A percentile compares a stretch with the other conserved stretches of the same genome.
These are phyloP conservation scores for Phytophthora macrochlamydospora DNA, from an alignment of 352 stramenopile genomes.

Conservation along the genomic window DNA sequence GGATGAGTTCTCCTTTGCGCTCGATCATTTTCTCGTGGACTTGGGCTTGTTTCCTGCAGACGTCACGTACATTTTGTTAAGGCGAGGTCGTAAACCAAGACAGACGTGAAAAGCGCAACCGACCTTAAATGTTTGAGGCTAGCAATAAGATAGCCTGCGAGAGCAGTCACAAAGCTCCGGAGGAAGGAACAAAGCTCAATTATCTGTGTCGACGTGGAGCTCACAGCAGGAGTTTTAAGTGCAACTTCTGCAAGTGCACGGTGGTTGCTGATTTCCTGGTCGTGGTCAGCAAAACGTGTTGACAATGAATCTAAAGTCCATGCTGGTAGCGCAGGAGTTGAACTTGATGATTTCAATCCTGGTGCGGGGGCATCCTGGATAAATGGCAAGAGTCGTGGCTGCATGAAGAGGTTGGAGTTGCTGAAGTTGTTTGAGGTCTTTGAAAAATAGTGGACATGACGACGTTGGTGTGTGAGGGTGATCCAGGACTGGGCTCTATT, in stretches of 20 bases:
- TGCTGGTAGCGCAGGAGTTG: constrained; percentile 7
- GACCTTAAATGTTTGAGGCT: constrained; percentile 33
- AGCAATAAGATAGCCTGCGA: constrained; percentile 28
- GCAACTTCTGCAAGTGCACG: constrained; percentile 16
- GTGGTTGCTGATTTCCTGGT: constrained; percentile 15
- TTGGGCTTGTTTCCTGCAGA: constrained; percentile 41
- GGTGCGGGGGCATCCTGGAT: constrained; percentile 20
- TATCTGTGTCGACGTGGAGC: constrained; percentile 25
- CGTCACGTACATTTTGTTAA: not conserved
- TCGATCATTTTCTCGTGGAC: constrained; percentile 59
- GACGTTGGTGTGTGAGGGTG: constrained; percentile 24
- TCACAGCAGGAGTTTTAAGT: constrained; percentile 14
- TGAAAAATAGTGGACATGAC: constrained; percentile 35
- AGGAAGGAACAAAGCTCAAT: constrained; percentile 32
- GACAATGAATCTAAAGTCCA: not conserved
- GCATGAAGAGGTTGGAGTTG: not conserved
- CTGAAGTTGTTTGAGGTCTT: constrained; percentile 21
- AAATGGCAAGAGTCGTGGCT: constrained; percentile 26
- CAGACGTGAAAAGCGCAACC: not conserved
- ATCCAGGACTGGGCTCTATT: constrained; percentile 8
- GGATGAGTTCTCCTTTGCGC: constrained; percentile 61
- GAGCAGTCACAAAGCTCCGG: constrained; percentile 28
- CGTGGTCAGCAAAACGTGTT: constrained; percentile 8
- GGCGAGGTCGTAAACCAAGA: too few species aligned
- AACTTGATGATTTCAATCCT: constrained; percentile 19